Evolutionary conservation across 2,329 filamentous ascomycete genomes (phyloP).

Genomic region (Epichloe festucae): DNA sequence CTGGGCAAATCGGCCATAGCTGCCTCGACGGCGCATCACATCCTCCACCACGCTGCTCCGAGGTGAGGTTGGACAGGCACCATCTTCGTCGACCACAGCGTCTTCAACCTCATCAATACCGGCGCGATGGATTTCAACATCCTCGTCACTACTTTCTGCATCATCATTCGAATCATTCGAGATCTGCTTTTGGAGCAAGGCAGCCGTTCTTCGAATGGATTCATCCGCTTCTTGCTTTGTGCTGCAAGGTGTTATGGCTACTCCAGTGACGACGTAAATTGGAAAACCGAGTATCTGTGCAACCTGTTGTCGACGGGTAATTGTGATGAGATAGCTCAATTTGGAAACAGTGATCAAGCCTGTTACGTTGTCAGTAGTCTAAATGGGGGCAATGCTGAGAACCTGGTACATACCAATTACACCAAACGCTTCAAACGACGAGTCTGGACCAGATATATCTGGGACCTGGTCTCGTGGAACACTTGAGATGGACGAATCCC

Average conservation of each 20-base stretch:
- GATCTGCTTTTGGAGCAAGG: constrained; percentile 24
- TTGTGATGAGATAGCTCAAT: constrained; percentile 72
- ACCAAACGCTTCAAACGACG: constrained; percentile 47
- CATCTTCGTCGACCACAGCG: constrained; percentile 20
- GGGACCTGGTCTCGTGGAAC: constrained; percentile 31
- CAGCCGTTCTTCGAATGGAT: constrained; percentile 51
- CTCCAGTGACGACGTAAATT: constrained; percentile 77
- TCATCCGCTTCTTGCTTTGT: constrained; percentile 61
- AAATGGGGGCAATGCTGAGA: constrained; percentile 9
- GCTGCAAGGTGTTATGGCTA: constrained; percentile 77
- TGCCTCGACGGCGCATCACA: constrained; percentile 70
- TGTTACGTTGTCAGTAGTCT: constrained; percentile 24
- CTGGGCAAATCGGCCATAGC: constrained; percentile 79
- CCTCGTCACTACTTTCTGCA: constrained; percentile 36
- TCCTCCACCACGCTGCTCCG: constrained; percentile 68
- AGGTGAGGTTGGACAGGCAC: constrained; percentile 19
- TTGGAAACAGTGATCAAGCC: constrained; percentile 75
- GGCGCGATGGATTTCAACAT: constrained; percentile 21
- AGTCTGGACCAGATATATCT: constrained; percentile 30
- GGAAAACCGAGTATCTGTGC: constrained; percentile 73
- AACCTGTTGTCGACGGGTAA: constrained; percentile 76
- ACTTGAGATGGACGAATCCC: constrained; percentile 35
- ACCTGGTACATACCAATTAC: constrained; percentile 33
- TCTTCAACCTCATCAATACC: constrained; percentile 33
- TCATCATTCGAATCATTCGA: constrained; percentile 29